Evolutionary conservation across 768 basidiomycete species (phyloP), one percentile per base, ranked within the genome.

Genomic region (Dictyophora rubrovolvata): DNA sequence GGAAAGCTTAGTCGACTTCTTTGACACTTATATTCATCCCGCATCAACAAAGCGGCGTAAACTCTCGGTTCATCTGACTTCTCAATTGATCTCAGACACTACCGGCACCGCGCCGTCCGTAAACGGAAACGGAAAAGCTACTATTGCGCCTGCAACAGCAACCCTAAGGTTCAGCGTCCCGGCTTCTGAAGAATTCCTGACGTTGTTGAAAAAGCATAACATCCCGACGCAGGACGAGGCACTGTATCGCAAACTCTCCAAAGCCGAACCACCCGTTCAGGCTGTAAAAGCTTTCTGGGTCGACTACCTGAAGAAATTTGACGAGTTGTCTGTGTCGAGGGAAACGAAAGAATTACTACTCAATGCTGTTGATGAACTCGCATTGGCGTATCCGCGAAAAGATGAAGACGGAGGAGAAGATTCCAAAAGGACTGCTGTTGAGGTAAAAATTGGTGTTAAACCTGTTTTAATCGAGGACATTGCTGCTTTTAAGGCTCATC

Each of bases 21-120:
- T 92, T 79, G 71, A 79, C 47, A 72, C 75, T 16, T 79, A 79
- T 56, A 81, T 91, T 54, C 85, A 91, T 66, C 86, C 85, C 5
- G 79, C 76, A 0, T 89, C 89, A 0, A 62, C 73, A 28, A 78
- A 75, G 1, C 84, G 94, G 42, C 77, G 87, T 14, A 98, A 98
- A 71, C 73, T 93, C 54, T 92, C 93, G 1, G 76, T 90, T 51
- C 95, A 94, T 63, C 75, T 89, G 72, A 75, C 77, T 49, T 91
- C 90, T 11, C 84, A 84, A 66, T 86, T 17, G 11, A 51, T 59
- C 12, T 35, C 57, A 3, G 50, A 49, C 21, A 51, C 17, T 61
- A 28, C 28, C 12, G 4, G 4, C 4, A 2, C 42, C 42, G 42
- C 12, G n/a, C n/a, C n/a, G n/a, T n/a, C n/a, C n/a, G n/a, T n/a